Base-by-base conservation (phyloP, 1,139 yeast genomes). In the Candida sanyaensis region DNA sequence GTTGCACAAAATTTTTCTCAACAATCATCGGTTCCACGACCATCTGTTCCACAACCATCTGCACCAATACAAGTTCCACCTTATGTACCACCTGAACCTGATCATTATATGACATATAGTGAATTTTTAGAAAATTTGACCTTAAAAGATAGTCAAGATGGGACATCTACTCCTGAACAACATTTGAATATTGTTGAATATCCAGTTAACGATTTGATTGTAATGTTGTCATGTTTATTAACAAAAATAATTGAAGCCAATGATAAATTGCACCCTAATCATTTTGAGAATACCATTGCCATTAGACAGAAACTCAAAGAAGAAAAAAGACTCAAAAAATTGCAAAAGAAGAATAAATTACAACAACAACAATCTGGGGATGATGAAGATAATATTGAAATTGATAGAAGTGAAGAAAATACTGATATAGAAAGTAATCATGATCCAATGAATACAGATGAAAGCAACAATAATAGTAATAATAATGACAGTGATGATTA, bases 211-310 rank as follows among this genome's bases (percentile, higher is more conserved):
- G 95, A 88, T 55, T 77, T 93, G 31, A 77, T 93, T 41, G 66
- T 84, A 46, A 92, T 93, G 97, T 75, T 93, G 42, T 83, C 96
- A 26, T 87, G 96, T 29, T 73, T 92, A 43, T 73, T 93, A 44
- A 89, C 89, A 53, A 89, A 88, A 62, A 91, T 93, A 41, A 87
- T 92, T 41, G 95, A 88, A 59, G 92, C 96, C n/a, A 93, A 93
- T 67, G 99, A 93, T 65, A 77, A 83, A 44, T 71, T 89, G 34
- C 91, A 86, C 60, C 90, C 92, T 2, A 85, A 84, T 54, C 88
- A 83, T 62, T 82, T 83, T 56, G 84, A 75, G 54, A 73, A 73
- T 52, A 75, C 80, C 34, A 70, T 75, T 37, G 78, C 79, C 44
- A 70, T 70, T 43, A 73, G 81, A 43, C 78, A 75, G 55, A 68